These are phyloP conservation scores for Flaveria ramosissima DNA, from an alignment of 129 eudicot genomes.

Conservation along the genomic window DNA sequence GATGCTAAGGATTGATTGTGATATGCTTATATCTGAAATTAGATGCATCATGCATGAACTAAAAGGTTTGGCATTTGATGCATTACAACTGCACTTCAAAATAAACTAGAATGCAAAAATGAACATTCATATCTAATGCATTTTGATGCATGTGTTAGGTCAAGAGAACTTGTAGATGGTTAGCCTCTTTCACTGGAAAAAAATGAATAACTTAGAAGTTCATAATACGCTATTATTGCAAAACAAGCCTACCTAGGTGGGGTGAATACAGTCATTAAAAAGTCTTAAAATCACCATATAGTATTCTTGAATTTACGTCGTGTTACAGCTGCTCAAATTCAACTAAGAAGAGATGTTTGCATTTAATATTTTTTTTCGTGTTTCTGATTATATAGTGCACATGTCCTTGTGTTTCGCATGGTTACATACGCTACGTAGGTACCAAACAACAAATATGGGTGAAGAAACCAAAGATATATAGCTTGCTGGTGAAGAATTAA, in stretches of 20 bases:
- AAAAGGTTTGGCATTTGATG: not conserved
- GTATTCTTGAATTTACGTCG: not conserved
- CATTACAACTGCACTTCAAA: not conserved
- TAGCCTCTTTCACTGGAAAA: not conserved
- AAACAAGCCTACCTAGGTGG: not conserved
- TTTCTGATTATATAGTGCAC: not conserved
- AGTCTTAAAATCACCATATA: not conserved
- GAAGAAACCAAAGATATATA: conserved; percentile 4
- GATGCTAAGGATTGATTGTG: not conserved
- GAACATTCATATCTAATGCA: too few relatives aligned
- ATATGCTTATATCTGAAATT: not conserved
- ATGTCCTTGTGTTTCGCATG: not conserved
- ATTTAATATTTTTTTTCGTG: not conserved
- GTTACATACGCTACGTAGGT: not conserved
- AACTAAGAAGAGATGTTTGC: not conserved
- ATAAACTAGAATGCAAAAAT: too few relatives aligned
- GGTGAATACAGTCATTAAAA: not conserved
- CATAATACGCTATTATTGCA: not conserved
- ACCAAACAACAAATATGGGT: not conserved
- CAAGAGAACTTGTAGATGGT: not conserved
- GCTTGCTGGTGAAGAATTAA: conserved; percentile 8
- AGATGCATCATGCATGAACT: not conserved
- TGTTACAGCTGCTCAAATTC: not conserved
- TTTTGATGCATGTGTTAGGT: not conserved
- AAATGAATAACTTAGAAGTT: not conserved